phyloP scores from a whole-genome alignment of 2,329 filamentous ascomycete genomes.

The Epichloe coenophiala region DNA sequence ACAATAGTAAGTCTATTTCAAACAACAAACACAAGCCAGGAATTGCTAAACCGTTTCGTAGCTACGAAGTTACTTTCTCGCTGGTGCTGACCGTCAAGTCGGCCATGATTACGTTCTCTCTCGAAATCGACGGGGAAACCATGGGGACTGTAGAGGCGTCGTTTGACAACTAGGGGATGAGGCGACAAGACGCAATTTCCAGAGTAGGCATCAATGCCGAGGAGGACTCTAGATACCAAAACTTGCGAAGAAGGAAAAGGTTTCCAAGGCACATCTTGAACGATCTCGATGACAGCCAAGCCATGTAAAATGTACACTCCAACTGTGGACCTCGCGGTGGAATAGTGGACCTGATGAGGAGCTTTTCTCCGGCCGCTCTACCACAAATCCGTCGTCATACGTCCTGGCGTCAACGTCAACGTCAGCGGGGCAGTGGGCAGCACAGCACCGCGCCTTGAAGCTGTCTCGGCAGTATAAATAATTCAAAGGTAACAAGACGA shows the following conservation, averaged over 20 bases:
- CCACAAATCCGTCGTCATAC: neutral
- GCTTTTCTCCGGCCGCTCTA: neutral
- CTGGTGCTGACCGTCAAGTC: constrained; percentile 1
- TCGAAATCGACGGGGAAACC: neutral
- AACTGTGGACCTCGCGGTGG: neutral
- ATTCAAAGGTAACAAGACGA: too few species aligned
- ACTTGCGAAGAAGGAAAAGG: too few species aligned
- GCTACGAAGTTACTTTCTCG: neutral
- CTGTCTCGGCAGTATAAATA: neutral
- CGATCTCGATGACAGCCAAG: neutral
- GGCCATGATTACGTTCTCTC: constrained; percentile 1
- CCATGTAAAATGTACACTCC: neutral
- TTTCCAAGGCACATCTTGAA: neutral
- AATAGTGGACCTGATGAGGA: neutral
- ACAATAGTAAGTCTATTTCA: too few species aligned
- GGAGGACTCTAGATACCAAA: too few species aligned
- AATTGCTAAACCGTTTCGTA: neutral
- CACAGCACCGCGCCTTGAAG: too few species aligned
- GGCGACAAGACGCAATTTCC: too few species aligned
- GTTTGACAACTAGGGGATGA: too few species aligned
- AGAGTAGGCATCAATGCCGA: too few species aligned
- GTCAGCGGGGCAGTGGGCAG: too few species aligned
- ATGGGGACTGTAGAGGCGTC: neutral
- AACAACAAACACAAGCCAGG: too few species aligned
- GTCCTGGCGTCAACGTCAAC: neutral